phyloP scores from a whole-genome alignment of 495 filamentous ascomycete species.

The Aspergillus affinis region DNA sequence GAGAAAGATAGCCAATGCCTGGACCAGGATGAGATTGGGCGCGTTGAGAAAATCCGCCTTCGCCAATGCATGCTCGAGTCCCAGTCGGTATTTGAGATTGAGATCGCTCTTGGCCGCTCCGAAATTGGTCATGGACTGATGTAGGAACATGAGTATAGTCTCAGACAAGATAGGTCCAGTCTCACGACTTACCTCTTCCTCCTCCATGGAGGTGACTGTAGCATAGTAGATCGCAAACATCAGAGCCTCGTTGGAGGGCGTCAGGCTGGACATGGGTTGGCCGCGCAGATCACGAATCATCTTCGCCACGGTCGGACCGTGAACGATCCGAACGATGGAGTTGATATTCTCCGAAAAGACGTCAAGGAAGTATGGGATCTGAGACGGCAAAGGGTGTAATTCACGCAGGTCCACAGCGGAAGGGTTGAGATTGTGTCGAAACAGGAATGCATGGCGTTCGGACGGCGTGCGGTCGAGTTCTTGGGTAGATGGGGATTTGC shows the following conservation, averaged over 20 bases:
- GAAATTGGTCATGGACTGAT: no score
- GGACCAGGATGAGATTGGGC: neutral
- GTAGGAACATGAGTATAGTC: no score
- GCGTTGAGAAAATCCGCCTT: neutral
- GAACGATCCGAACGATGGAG: constrained; percentile 44
- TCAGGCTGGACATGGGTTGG: constrained; percentile 43
- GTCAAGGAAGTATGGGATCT: constrained; percentile 51
- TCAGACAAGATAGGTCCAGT: no score
- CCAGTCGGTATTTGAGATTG: neutral
- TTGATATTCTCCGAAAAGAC: constrained; percentile 57
- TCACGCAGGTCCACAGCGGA: neutral
- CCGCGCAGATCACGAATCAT: neutral
- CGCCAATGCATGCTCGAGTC: neutral
- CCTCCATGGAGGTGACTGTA: constrained; percentile 43
- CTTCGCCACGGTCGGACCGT: constrained; percentile 18
- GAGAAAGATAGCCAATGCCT: neutral
- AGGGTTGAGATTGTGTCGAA: constrained; percentile 43
- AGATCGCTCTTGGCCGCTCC: no score
- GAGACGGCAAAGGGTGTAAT: constrained; percentile 51
- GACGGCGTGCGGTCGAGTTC: constrained; percentile 42
- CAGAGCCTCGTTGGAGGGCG: constrained; percentile 53
- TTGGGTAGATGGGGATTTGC: constrained; percentile 27
- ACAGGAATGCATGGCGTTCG: constrained; percentile 57
- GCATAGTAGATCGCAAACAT: constrained; percentile 63
- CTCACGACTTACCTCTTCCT: no score